phyloP scores from a whole-genome alignment of 2,329 filamentous ascomycete genomes.

The Phaeosphaeria sp. region DNA sequence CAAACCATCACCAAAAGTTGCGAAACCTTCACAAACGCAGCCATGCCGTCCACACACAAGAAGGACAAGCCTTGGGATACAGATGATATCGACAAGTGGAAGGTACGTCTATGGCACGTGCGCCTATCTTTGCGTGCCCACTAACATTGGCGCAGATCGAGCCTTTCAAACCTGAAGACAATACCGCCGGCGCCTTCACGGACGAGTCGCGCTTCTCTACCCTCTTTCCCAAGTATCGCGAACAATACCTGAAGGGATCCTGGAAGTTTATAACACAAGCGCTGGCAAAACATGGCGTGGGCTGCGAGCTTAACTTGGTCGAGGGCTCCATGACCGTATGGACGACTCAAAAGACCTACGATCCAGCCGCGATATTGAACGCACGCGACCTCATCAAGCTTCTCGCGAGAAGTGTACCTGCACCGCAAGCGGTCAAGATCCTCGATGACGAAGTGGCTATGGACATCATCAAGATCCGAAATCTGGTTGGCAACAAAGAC shows the following conservation, averaged over 20 bases:
- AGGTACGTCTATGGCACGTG: slow-evolving; percentile 55
- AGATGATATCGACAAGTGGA: slow-evolving; percentile 97
- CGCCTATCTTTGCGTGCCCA: neutral
- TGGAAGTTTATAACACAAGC: slow-evolving; percentile 91
- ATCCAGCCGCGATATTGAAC: slow-evolving; percentile 91
- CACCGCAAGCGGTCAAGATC: slow-evolving; percentile 91
- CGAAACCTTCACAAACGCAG: slow-evolving; percentile 6
- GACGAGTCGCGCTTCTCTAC: slow-evolving; percentile 91
- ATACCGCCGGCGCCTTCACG: slow-evolving; percentile 81
- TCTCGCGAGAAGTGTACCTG: slow-evolving; percentile 81
- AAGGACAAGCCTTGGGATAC: slow-evolving; percentile 81
- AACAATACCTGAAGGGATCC: slow-evolving; percentile 88
- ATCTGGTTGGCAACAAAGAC: slow-evolving; percentile 89
- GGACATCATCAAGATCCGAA: slow-evolving; percentile 96
- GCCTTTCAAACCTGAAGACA: slow-evolving; percentile 83
- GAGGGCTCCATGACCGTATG: slow-evolving; percentile 97
- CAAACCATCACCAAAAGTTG: neutral
- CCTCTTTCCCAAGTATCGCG: slow-evolving; percentile 94
- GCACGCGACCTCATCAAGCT: slow-evolving; percentile 94
- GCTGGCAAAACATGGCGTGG: slow-evolving; percentile 86
- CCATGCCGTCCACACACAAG: slow-evolving; percentile 89
- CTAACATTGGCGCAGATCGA: slow-evolving; percentile 64
- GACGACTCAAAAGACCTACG: slow-evolving; percentile 88
- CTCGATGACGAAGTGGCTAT: slow-evolving; percentile 89
- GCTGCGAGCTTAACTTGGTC: slow-evolving; percentile 90